A percentile compares a stretch with the other conserved stretches of the same genome.
These are phyloP conservation scores for Rhodofomes roseus DNA, from an alignment of 1,284 basidiomycete genomes.

Conservation along the genomic window DNA sequence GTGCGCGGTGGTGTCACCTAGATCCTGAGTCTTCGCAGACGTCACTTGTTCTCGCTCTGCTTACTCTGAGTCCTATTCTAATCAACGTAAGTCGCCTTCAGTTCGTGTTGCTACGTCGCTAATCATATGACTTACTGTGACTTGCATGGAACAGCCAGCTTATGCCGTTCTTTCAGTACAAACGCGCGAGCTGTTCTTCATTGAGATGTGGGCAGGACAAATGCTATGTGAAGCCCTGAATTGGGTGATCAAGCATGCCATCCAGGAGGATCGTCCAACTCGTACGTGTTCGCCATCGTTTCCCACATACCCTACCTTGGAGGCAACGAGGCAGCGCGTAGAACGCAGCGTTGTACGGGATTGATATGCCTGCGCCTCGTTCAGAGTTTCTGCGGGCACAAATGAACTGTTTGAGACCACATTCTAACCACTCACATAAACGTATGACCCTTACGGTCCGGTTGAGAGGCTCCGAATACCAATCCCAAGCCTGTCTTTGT, in stretches of 20 bases:
- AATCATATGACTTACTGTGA: no score
- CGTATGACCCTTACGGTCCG: no score
- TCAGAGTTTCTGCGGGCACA: no score
- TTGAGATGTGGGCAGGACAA: conserved; percentile 83
- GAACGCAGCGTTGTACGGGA: no score
- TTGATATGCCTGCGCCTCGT: no score
- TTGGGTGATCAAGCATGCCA: conserved; percentile 61
- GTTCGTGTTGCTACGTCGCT: no score
- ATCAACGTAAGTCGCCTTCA: conserved; percentile 58
- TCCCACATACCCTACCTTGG: no score
- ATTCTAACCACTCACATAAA: no score
- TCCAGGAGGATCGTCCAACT: conserved; percentile 69
- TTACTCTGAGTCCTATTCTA: conserved; percentile 74
- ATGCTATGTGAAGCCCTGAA: conserved; percentile 72
- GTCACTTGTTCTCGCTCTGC: conserved; percentile 61
- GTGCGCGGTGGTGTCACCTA: conserved; percentile 27
- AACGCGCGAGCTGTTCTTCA: conserved; percentile 73
- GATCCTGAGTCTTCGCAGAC: conserved; percentile 64
- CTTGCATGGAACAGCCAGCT: conserved; percentile 57
- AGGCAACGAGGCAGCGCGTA: no score
- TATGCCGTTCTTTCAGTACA: conserved; percentile 75
- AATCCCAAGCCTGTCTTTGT: no score
- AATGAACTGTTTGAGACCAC: no score
- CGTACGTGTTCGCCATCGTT: conserved; percentile 37
- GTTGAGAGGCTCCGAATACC: no score